Base-by-base conservation (phyloP, 495 filamentous ascomycete genomes). In the Podospora pseudocomata region DNA sequence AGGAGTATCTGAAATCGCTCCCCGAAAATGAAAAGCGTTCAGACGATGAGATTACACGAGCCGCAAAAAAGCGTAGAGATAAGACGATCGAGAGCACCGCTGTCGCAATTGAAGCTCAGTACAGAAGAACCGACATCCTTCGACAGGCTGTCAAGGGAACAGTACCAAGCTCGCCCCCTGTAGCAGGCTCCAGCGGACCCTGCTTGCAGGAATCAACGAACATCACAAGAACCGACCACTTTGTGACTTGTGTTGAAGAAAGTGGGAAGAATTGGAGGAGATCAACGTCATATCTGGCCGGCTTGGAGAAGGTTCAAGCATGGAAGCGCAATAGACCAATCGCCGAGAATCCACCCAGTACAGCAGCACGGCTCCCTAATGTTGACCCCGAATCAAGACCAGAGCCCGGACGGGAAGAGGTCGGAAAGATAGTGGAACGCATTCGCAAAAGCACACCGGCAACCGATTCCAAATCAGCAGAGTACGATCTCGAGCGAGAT, bases 41-140 rank as follows among this genome's bases (percentile, higher is more conserved):
- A 23, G 15, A 27, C 5, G 23, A 5, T 49, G 71, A 55, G 2
- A 69, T 16, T 4, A n/a, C 9, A 5, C n/a, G 65, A 27, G 23
- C 71, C 16, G 70, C 69, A 3, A 4, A 68, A 20, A 13, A 20
- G 0, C 23, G 64, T 4, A 72, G 71, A 5, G 57, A 67, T 3
- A 72, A 66, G 9, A 77, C 71, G 56, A 71, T 66, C 18, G 60
- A 65, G 19, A 67, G 66, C 0, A 70, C 73, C 56, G 62, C 73
- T 27, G 44, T 63, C 32, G 68, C 73, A 20, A 70, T 72, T 16
- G 28, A 67, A 0, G 63, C 61, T 5, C 69, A 75, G n/a, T 67
- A 71, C 19, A 68, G 65, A 19, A 68, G 73, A 16, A 74, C 73
- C 3, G 15, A 56, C 0, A 59, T 78, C 27, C 65, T 74, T 53